phyloP scores from a whole-genome alignment of 805 yeast genomes.

The Teunomyces kruisii region DNA sequence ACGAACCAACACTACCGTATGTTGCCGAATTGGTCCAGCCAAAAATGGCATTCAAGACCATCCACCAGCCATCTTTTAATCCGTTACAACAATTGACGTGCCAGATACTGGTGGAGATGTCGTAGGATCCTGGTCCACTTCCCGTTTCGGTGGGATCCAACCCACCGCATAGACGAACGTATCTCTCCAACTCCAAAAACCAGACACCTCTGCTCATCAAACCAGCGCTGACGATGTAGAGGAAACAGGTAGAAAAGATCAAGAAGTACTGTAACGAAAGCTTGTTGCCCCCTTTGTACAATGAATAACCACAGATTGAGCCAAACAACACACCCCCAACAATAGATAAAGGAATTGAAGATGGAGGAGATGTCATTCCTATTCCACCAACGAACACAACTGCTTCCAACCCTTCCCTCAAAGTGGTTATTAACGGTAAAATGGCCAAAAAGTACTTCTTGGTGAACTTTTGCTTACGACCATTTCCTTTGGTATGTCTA shows the following conservation, averaged over 20 bases:
- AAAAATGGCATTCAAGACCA: conserved; percentile 44
- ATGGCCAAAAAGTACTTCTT: conserved; percentile 25
- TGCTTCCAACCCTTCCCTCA: conserved; percentile 36
- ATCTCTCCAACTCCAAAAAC: conserved; percentile 42
- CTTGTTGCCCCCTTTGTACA: conserved; percentile 43
- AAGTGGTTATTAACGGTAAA: conserved; percentile 26
- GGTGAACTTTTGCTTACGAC: conserved; percentile 11
- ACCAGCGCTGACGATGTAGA: conserved; percentile 46
- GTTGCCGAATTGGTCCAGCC: conserved; percentile 51
- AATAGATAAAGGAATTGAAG: conserved; percentile 33
- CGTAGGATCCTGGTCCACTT: conserved; percentile 47
- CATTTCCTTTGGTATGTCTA: background rate
- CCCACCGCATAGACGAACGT: conserved; percentile 39
- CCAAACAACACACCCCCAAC: conserved; percentile 31
- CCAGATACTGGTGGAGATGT: conserved; percentile 41
- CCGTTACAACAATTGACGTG: conserved; percentile 50
- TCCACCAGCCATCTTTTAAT: conserved; percentile 46
- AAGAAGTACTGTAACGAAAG: conserved; percentile 43
- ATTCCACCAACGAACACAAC: conserved; percentile 45
- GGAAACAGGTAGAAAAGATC: conserved; percentile 38
- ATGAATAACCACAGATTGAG: conserved; percentile 29
- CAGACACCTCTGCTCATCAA: conserved; percentile 45
- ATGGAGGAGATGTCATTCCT: conserved; percentile 36
- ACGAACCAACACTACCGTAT: conserved; percentile 40
- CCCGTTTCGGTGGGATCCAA: conserved; percentile 45